Percentiles rank a stretch among this genome's conserved stretches.
phyloP scores from a whole-genome alignment of 176 grass and related monocot species.

The Hordeum marinum region DNA sequence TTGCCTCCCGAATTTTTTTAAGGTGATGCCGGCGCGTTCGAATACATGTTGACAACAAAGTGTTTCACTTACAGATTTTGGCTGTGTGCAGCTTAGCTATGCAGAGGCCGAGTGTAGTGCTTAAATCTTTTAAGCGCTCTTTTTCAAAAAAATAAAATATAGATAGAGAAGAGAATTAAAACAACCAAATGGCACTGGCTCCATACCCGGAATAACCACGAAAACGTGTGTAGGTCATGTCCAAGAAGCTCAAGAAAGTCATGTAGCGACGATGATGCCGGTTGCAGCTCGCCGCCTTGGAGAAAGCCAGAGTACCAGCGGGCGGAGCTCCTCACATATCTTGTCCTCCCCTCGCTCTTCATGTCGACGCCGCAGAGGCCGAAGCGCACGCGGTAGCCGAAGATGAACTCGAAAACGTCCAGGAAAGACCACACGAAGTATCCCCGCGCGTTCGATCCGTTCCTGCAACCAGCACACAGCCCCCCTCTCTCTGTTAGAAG shows the following conservation, averaged over 20 bases:
- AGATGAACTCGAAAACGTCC: slow-evolving; percentile 46
- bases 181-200: background rate
- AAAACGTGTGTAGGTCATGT: background rate
- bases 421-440: slow-evolving; percentile 84
- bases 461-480: slow-evolving; percentile 40
- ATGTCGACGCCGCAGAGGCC: slow-evolving; percentile 54
- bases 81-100: too few relatives aligned
- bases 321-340: slow-evolving; percentile 37
- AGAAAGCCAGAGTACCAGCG: slow-evolving; percentile 68
- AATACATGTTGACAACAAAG: background rate
- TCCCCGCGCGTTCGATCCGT: slow-evolving; percentile 57
- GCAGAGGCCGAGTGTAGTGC: too few relatives aligned
- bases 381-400: slow-evolving; percentile 7
- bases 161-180: too few relatives aligned
- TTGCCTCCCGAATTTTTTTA: too few relatives aligned
- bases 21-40: background rate
- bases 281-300: slow-evolving; percentile 19
- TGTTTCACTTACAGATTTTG: too few relatives aligned
- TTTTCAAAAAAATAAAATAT: too few relatives aligned
- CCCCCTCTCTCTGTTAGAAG: background rate
- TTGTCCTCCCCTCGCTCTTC: slow-evolving; percentile 1
- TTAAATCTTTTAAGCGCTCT: too few relatives aligned
- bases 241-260: background rate
- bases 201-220: background rate
- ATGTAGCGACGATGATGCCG: background rate